phyloP scores from a whole-genome alignment of 805 yeast genomes.

The Spathaspora gorwiae region DNA sequence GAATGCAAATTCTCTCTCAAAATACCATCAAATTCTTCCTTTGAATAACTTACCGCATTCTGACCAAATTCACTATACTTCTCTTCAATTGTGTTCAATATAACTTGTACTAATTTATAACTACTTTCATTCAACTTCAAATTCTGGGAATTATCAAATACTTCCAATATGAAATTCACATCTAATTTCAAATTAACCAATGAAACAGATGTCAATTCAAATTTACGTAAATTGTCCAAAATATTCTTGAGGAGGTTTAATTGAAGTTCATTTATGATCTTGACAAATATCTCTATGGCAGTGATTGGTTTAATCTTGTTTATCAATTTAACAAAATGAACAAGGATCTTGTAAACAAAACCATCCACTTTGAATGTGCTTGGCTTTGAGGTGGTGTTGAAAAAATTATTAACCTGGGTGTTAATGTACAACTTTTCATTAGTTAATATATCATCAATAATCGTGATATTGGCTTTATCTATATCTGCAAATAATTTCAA shows the following conservation, averaged over 20 bases:
- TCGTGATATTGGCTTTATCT: constrained; percentile 35
- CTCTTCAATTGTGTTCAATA: constrained; percentile 23
- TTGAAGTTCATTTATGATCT: constrained; percentile 35
- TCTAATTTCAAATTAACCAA: constrained; percentile 33
- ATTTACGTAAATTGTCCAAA: constrained; percentile 25
- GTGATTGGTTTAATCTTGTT: constrained; percentile 39
- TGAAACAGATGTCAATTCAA: constrained; percentile 7
- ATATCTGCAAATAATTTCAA: constrained; percentile 38
- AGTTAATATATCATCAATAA: constrained; percentile 36
- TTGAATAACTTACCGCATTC: constrained; percentile 17
- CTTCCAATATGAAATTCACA: constrained; percentile 33
- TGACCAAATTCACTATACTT: constrained; percentile 15
- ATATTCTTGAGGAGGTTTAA: constrained; percentile 29
- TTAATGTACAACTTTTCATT: constrained; percentile 33
- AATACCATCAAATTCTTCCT: constrained; percentile 24
- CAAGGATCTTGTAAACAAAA: constrained; percentile 33
- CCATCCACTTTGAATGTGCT: constrained; percentile 28
- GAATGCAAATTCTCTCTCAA: constrained; percentile 23
- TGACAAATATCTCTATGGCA: constrained; percentile 29
- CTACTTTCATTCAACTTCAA: constrained; percentile 32
- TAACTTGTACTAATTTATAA: constrained; percentile 28
- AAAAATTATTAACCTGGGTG: constrained; percentile 22
- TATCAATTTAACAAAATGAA: constrained; percentile 38
- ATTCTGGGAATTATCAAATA: constrained; percentile 31
- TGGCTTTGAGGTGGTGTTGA: constrained; percentile 7